phyloP scores from a whole-genome alignment of 345 rosid genomes.

The Dovyalis caffra region DNA sequence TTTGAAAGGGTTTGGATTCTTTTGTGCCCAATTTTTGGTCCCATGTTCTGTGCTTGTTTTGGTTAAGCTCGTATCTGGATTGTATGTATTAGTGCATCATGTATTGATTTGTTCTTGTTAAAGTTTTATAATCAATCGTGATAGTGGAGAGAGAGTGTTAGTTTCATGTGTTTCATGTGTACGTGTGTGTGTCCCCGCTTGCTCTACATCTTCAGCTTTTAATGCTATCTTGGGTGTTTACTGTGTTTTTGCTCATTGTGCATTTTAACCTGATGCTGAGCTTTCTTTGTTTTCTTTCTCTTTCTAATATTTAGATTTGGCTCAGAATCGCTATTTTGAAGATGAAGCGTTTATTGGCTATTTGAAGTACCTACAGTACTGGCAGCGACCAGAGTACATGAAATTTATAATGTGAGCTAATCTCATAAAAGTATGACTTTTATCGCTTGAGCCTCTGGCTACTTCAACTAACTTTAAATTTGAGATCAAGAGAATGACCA shows the following conservation, averaged over 20 bases:
- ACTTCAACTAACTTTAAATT: constrained; percentile 2
- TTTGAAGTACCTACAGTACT: constrained; percentile 93
- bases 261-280: constrained; percentile 11
- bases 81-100: background rate
- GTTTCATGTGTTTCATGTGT: background rate
- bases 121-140: background rate
- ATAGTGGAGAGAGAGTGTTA: background rate
- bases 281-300: constrained; percentile 4
- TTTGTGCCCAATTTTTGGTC: background rate
- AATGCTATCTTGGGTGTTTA: background rate
- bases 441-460: constrained; percentile 5
- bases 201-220: background rate
- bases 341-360: constrained; percentile 97
- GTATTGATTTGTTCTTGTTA: background rate
- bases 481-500: background rate
- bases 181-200: background rate
- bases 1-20: background rate
- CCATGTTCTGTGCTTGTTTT: background rate
- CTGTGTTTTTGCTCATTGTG: background rate
- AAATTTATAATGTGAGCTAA: constrained; percentile 84
- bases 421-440: background rate
- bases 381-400: constrained; percentile 90
- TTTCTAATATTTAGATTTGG: constrained; percentile 65
- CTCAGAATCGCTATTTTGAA: constrained; percentile 97
- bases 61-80: background rate